Evolutionary conservation across 306 rosid species (phyloP), one percentile per base, ranked within the genome.

Genomic region (Lupinus albus): DNA sequence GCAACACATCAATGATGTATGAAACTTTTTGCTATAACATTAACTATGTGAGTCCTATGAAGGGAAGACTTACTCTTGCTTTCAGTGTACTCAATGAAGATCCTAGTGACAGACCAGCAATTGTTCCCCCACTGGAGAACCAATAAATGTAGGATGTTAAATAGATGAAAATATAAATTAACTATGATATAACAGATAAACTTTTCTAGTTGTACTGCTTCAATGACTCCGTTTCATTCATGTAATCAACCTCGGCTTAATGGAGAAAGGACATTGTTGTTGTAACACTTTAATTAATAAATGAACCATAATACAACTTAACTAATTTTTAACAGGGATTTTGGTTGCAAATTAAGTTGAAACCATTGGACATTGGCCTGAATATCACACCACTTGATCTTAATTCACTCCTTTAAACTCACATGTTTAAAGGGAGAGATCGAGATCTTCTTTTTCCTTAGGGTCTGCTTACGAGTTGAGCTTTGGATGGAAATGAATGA

Each of bases 31-130:
- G 51, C 67, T 68, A 20, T 56, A 74, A 56, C 46, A 36, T 13
- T 21, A 77, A 78, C 59, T 28, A 33, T 50, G 18, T 16, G 18
- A 64, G 61, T 49, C 54, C 15, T 66, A 54, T 54, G 35, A 36
- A 61, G 7, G 51, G 67, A 74, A 61, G 64, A 41, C 85, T 54
- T 86, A 93, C 98, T 85, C 87, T 93, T 71, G 98, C 88, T 74
- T 89, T 78, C 86, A 93, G 72, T 14, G 90, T 72, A 78, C 98
- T 89, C 81, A 89, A 71, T 70, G 80, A 77, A 21, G 95, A 93
- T 61, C 88, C 98, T 62, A 89, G 67, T 47, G 94, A 79, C 73
- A 93, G 86, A 77, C 98, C 98, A 71, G 95, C 91, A 82, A 86
- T 64, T 80, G 97, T 82, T 72, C 91, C 97, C 59, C 97, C 98